Base-by-base conservation (phyloP, 129 eudicot species). In the Helianthus annuus region DNA sequence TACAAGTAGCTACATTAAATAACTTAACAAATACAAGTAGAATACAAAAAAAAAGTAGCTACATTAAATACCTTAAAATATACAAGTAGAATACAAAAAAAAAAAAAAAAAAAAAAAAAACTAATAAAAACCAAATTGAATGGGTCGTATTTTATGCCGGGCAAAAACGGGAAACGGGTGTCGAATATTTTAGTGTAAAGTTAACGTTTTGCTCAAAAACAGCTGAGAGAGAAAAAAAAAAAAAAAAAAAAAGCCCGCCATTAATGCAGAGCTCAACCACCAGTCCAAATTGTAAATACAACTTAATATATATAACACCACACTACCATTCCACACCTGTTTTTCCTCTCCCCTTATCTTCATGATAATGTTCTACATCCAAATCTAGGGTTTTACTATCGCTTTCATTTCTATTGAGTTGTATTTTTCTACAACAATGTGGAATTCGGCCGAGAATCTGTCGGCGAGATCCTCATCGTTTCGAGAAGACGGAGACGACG, bases 401-500 rank as follows among this genome's bases (percentile, higher is more conserved):
- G 2, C 19, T 60, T 36, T 2, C 36, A n/a, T 65, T 66, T 54
- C 48, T 16, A 2, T 49, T 38, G 9, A 9, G 19, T 13, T 63
- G 48, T 48, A 27, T 19, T 7, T 42, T 42, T 7, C 1, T 3
- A 6, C 8, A 10, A 17, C 4, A 62, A 94, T 94, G 98, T 94
- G 98, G 98, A 83, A 81, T 64, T 82, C 95, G 11, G 82, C 95
- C 48, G 96, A 84, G 85, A 85, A 84, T 52, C 34, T 85, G 39
- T 84, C 89, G 16, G 92, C 65, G 7, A 72, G 98, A 64, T 82
- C 97, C 71, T 84, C 85, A 70, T 94, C 98, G 61, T 94, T 87
- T 48, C 72, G 98, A 52, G 96, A 87, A 68, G 89, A 82, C 60
- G 93, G 80, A 0, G 92, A 81, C 38, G 98, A 90, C 61, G 98